Conservation (phyloP, 2,329 filamentous ascomycete genomes). For the Aureobasidium sp. region DNA sequence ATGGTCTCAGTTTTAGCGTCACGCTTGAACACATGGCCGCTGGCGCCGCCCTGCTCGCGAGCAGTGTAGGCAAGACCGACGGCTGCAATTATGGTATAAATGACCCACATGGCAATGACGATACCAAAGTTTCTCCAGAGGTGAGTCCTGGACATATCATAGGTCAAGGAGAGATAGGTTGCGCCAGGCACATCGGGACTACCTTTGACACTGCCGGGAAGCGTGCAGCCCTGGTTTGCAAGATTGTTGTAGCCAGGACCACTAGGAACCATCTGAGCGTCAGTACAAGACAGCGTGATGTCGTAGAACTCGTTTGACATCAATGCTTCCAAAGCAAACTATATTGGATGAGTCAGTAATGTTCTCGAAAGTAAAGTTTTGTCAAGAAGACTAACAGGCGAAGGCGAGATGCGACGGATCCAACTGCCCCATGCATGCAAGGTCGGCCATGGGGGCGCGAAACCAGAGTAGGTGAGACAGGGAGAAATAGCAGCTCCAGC, state of each 20-base stretch:
- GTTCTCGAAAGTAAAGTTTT: too few relatives aligned
- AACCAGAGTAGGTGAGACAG: constrained; percentile 53
- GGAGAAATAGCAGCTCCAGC: constrained; percentile 14
- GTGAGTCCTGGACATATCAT: constrained; percentile 49
- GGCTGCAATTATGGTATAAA: constrained; percentile 21
- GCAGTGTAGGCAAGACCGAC: constrained; percentile 11
- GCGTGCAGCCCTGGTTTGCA: constrained; percentile 51
- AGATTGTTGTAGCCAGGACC: constrained; percentile 27
- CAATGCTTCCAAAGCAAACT: constrained; percentile 59
- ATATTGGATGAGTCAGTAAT: too few relatives aligned
- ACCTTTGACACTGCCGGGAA: constrained; percentile 50
- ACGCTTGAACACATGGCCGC: constrained; percentile 15
- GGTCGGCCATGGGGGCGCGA: constrained; percentile 45
- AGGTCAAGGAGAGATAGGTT: constrained; percentile 47
- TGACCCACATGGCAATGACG: constrained; percentile 40
- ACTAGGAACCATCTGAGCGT: constrained; percentile 39
- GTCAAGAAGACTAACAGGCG: constrained; percentile 34
- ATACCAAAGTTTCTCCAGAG: constrained; percentile 53
- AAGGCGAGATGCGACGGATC: constrained; percentile 42
- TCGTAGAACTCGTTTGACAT: constrained; percentile 63
- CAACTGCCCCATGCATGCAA: constrained; percentile 64
- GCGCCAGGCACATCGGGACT: constrained; percentile 45
- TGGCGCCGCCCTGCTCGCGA: constrained; percentile 8
- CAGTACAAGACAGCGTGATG: constrained; percentile 46
- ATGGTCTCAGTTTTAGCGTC: not conserved